Percentiles rank a stretch among this genome's conserved stretches.
phyloP scores from a whole-genome alignment of 257 asterid genomes.

The Solanum piurae region DNA sequence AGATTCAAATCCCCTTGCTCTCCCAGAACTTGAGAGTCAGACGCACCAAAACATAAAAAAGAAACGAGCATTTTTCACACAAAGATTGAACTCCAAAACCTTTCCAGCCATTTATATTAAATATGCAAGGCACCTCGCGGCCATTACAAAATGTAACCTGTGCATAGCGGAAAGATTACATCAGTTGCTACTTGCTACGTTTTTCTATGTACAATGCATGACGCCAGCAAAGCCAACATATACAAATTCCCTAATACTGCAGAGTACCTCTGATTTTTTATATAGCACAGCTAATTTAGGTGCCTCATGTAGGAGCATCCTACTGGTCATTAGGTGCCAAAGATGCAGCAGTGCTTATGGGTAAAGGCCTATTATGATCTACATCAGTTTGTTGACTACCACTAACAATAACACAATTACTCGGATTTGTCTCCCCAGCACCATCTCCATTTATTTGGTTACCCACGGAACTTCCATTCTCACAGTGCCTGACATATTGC shows the following conservation, averaged over 20 bases:
- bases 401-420: not conserved
- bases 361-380: not conserved
- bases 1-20: not conserved
- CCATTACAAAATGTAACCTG: not conserved
- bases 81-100: not conserved
- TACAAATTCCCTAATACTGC: not conserved
- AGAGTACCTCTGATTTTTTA: not conserved
- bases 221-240: constrained; percentile 15
- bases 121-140: not conserved
- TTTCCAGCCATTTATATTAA: not conserved
- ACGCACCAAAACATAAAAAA: not conserved
- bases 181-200: not conserved
- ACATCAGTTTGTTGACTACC: not conserved
- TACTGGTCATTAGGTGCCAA: not conserved
- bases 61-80: not conserved
- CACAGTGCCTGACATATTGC: constrained; percentile 22
- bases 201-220: constrained; percentile 24
- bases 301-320: not conserved
- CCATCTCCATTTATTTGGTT: constrained; percentile 20
- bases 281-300: not conserved
- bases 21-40: not conserved
- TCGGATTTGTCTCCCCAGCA: constrained; percentile 7
- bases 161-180: not conserved
- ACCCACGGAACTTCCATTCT: constrained; percentile 12
- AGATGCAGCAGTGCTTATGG: constrained; percentile 1